Base-by-base conservation (phyloP, 768 basidiomycete species). In the Leccinum incarnatum region DNA sequence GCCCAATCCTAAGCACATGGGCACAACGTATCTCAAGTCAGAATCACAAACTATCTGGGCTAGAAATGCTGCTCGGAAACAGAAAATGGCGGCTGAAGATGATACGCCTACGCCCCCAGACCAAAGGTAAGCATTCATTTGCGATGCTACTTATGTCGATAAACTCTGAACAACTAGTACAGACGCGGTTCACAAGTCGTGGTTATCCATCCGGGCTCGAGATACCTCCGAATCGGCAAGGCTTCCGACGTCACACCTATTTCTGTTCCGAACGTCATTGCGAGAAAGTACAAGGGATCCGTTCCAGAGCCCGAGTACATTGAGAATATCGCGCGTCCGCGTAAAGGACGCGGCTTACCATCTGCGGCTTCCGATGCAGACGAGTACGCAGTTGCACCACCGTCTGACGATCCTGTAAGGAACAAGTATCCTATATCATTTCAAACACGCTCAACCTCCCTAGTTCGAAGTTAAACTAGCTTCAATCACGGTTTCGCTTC, bases 391-490 rank as follows among this genome's bases (percentile, higher is more conserved):
- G 77, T 82, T 7, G 60, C 72, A 14, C 60, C 75, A 1, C 68
- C 74, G 10, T 80, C 83, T n/a, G 83, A 85, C 53, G 88, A 90
- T 67, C 83, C 85, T 36, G 89, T 89, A 70, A 64, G 83, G 74
- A 3, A 32, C 21, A 8, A 30, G 8, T 51, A 17, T 37, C 11
- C 2, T 37, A 27, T 11, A 42, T 57, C 45, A 15, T 37, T 32
- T 19, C 14, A 25, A 12, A 30, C 30, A 11, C 12, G 45, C 54
- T 67, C 47, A 66, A 52, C 25, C 8, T 34, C 32, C 53, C 10
- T 54, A 92, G 90, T 89, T 93, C 58, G 86, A 91, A 59, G 79
- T 81, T 23, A 93, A 93, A 67, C 80, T 96, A 27, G 79, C 85
- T 3, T 83, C 84, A 4, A 86, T 92, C 19, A 81, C 82, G 1